These are phyloP conservation scores for Avicennia marina DNA, from an alignment of 257 asterid species.

Conservation along the genomic window DNA sequence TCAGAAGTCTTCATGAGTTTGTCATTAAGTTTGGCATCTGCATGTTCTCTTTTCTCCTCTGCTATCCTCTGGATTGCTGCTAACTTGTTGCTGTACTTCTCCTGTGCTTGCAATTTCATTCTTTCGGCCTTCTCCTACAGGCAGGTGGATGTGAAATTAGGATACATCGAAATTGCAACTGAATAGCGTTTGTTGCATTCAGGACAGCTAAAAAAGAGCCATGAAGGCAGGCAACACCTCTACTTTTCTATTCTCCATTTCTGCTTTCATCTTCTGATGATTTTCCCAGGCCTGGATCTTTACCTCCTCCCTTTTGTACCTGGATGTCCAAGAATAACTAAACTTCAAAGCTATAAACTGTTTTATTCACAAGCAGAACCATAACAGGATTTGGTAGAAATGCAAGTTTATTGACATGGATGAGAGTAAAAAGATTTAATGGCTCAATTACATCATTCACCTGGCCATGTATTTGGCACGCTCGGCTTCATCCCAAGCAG, in stretches of 20 bases:
- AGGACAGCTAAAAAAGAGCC: not conserved
- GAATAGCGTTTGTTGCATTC: no score
- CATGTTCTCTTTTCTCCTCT: slow-evolving; percentile 79
- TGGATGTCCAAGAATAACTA: not conserved
- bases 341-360: no score
- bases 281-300: slow-evolving; percentile 96
- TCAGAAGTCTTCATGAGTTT: slow-evolving; percentile 63
- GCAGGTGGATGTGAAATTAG: not conserved
- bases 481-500: slow-evolving; percentile 95
- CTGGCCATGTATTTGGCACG: slow-evolving; percentile 90
- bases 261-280: slow-evolving; percentile 83
- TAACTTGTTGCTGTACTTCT: slow-evolving; percentile 57
- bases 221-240: slow-evolving; percentile 45
- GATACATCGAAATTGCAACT: not conserved
- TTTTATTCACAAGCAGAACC: no score
- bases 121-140: slow-evolving; percentile 82
- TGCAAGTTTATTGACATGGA: no score
- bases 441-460: slow-evolving; percentile 26
- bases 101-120: slow-evolving; percentile 72
- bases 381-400: no score
- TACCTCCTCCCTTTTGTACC: slow-evolving; percentile 91
- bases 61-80: slow-evolving; percentile 75
- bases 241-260: slow-evolving; percentile 69
- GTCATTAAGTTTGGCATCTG: slow-evolving; percentile 75
- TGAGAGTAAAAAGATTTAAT: not conserved